Evolutionary conservation across 352 stramenopile genomes (phyloP).

Genomic region (Globisporangium parvum): DNA sequence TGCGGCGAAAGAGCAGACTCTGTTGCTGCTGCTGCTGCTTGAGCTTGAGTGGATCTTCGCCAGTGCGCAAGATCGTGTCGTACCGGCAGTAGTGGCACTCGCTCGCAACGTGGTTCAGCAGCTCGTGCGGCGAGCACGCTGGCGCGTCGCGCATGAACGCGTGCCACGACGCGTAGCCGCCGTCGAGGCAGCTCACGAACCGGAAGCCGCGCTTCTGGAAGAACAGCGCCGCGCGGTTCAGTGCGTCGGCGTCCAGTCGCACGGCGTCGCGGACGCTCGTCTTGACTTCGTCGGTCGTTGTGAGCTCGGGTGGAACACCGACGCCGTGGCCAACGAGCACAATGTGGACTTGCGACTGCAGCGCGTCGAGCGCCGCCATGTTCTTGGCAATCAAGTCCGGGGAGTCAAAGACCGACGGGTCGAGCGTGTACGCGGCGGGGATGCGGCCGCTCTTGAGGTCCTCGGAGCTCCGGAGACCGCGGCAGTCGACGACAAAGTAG

Average conservation of each 20-base stretch:
- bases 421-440: conserved; percentile 65
- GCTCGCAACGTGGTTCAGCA: conserved; percentile 58
- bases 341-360: conserved; percentile 71
- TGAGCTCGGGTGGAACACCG: conserved; percentile 50
- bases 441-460: conserved; percentile 78
- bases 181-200: conserved; percentile 74
- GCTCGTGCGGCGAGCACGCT: conserved; percentile 46
- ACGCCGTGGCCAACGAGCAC: conserved; percentile 73
- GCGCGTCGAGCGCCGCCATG: conserved; percentile 59
- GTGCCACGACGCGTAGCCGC: conserved; percentile 77
- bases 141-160: conserved; percentile 74
- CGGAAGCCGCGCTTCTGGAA: conserved; percentile 82
- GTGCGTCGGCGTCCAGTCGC: conserved; percentile 50
- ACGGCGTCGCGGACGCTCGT: conserved; percentile 73
- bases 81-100: conserved; percentile 80
- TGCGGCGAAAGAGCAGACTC: conserved; percentile 26
- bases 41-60: conserved; percentile 55
- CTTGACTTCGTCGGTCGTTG: conserved; percentile 59
- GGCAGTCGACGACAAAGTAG: conserved; percentile 79
- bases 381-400: conserved; percentile 70
- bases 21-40: conserved; percentile 28
- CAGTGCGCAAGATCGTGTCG: conserved; percentile 63
- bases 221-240: conserved; percentile 74
- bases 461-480: conserved; percentile 63
- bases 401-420: conserved; percentile 75